A percentile compares a stretch with the other conserved stretches of the same genome.
Evolutionary conservation across 1,284 basidiomycete species (phyloP).

Genomic region (Boletus albobrunnescens): DNA sequence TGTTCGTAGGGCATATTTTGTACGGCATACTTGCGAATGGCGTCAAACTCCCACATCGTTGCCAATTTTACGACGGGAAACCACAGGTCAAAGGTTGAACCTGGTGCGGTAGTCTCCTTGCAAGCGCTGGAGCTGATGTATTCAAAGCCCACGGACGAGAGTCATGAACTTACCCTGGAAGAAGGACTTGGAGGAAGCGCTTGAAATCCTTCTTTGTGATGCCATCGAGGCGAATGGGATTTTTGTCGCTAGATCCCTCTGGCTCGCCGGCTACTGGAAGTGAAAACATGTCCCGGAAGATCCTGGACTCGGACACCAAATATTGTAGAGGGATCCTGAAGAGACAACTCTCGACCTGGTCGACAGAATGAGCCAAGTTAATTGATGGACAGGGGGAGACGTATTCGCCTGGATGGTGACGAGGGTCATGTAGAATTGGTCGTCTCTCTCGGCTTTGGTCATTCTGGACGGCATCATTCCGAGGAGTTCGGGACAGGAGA

Average conservation of each 20-base stretch:
- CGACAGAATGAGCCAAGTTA: neutral
- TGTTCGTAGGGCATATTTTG: conserved; percentile 14
- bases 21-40: conserved; percentile 10
- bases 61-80: conserved; percentile 20
- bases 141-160: neutral
- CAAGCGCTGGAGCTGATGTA: neutral
- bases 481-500: too few relatives aligned
- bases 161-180: conserved; percentile 8
- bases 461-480: neutral
- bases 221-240: conserved; percentile 18
- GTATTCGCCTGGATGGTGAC: conserved; percentile 16
- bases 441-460: conserved; percentile 7
- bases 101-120: neutral
- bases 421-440: conserved; percentile 17
- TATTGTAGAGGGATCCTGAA: conserved; percentile 22
- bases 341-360: conserved; percentile 22
- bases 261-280: conserved; percentile 12
- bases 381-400: too few relatives aligned
- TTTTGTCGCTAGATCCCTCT: conserved; percentile 17
- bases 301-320: conserved; percentile 15
- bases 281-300: conserved; percentile 27
- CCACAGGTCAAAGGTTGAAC: conserved; percentile 18
- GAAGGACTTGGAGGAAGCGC: conserved; percentile 22
- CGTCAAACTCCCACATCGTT: conserved; percentile 22
- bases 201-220: conserved; percentile 21